A percentile compares a stretch with the other conserved stretches of the same genome.
Evolutionary conservation across 2,329 filamentous ascomycete genomes (phyloP).

Genomic region (Dothideomycetidae sp.): DNA sequence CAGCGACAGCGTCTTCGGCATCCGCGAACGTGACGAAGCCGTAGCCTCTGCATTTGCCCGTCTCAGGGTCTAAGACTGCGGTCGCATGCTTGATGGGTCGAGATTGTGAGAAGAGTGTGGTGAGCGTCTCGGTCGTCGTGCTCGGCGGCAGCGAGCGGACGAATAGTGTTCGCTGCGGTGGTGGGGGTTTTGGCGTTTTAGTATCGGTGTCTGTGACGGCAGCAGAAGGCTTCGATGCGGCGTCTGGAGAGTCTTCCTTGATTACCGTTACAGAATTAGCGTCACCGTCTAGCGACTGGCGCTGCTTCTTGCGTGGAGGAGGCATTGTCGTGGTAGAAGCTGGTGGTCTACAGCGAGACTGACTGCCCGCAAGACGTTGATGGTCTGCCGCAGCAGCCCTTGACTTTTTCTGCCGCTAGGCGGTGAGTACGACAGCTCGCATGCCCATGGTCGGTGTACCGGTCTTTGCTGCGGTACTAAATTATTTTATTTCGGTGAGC

Average conservation of each 20-base stretch:
- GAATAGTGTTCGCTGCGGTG: constrained; percentile 51
- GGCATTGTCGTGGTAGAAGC: too few relatives aligned
- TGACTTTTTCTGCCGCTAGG: too few relatives aligned
- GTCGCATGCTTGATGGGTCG: constrained; percentile 92
- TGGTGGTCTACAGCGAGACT: too few relatives aligned
- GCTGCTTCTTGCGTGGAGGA: constrained; percentile 27
- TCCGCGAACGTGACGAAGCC: constrained; percentile 97
- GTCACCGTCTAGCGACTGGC: constrained; percentile 26
- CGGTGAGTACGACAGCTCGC: too few relatives aligned
- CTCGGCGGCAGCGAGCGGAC: constrained; percentile 69
- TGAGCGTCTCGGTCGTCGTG: constrained; percentile 68
- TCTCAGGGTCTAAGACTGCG: constrained; percentile 74
- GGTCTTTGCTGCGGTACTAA: too few relatives aligned
- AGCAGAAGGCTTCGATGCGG: constrained; percentile 17
- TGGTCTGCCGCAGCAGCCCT: too few relatives aligned
- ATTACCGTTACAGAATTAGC: constrained; percentile 10
- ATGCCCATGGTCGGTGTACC: too few relatives aligned
- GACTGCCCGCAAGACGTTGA: too few relatives aligned
- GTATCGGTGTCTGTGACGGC: constrained; percentile 10
- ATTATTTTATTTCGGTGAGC: too few relatives aligned
- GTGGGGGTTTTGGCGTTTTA: constrained; percentile 6
- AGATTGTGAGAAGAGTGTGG: constrained; percentile 82
- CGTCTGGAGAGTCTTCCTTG: constrained; percentile 16
- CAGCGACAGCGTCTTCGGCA: constrained; percentile 72
- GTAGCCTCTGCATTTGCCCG: constrained; percentile 79